Evolutionary conservation across 768 basidiomycete species (phyloP), one percentile per base, ranked within the genome.

Genomic region (Myochromella boudieri): DNA sequence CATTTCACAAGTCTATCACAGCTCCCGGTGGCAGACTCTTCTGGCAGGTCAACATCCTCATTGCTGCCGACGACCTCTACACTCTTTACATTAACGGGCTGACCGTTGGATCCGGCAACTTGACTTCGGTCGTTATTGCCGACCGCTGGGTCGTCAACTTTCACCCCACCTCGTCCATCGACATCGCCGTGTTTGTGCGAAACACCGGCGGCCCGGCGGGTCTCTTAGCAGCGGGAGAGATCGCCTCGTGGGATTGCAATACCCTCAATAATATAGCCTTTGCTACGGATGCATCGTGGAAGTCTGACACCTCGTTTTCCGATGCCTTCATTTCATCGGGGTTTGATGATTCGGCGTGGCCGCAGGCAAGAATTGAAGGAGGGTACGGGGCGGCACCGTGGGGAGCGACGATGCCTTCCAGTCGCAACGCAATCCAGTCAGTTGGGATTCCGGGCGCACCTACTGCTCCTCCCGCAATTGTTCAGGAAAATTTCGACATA

Each of bases 11-110:
- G n/a, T n/a, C n/a, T n/a, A n/a, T n/a, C n/a, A n/a, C n/a, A n/a
- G n/a, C n/a, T n/a, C n/a, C n/a, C n/a, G n/a, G n/a, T n/a, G n/a
- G n/a, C n/a, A n/a, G n/a, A n/a, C n/a, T n/a, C n/a, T 25, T 39
- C 38, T 39, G 38, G 22, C 11, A 25, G 27, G 24, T 39, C 7
- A 18, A 6, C 6, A 24, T 3, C 6, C 5, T 25, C 22, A 3
- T 14, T 25, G 27, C 6, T 21, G n/a, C 5, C 7, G 63, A 66
- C 47, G 53, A 64, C 31, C 55, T n/a, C n/a, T 63, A 59, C 45
- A 46, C 55, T 2, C 53, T 64, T 12, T 63, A 61, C 29, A 48
- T 66, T 15, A 64, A 66, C 31, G 63, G 65, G 6, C 45, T 49
- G 1, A 36, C 54, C 3, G 49, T 60, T 2, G 60, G 61, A 1